Percentiles rank a stretch among this genome's conserved stretches.
These are phyloP conservation scores for Tolypocladium nubicola DNA, from an alignment of 2,329 filamentous ascomycete genomes.

Conservation along the genomic window DNA sequence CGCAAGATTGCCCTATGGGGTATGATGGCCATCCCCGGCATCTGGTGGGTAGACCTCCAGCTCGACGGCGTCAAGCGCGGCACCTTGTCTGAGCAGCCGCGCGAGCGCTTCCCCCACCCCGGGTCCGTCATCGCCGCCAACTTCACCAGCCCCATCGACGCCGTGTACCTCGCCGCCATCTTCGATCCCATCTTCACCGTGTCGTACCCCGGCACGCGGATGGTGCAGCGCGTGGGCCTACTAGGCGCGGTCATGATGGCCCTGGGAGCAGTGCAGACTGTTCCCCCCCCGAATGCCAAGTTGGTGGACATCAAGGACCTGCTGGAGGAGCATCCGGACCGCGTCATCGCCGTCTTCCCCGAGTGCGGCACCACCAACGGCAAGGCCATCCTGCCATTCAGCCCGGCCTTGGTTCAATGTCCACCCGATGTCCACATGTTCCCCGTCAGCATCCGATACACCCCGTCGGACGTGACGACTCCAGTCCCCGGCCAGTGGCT, in stretches of 20 bases:
- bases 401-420: constrained; percentile 61
- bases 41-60: constrained; percentile 98
- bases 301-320: constrained; percentile 55
- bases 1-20: constrained; percentile 85
- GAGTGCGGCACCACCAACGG: constrained; percentile 94
- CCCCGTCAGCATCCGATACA: constrained; percentile 82
- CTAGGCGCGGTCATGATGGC: constrained; percentile 64
- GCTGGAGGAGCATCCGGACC: constrained; percentile 55
- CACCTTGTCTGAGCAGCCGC: constrained; percentile 65
- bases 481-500: constrained; percentile 67
- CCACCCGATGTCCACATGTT: constrained; percentile 67
- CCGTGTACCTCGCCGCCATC: constrained; percentile 86
- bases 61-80: constrained; percentile 94
- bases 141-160: constrained; percentile 86
- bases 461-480: constrained; percentile 80
- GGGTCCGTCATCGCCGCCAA: constrained; percentile 80
- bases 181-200: constrained; percentile 93
- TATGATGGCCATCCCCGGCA: constrained; percentile 76
- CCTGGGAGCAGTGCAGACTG: constrained; percentile 47
- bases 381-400: constrained; percentile 75
- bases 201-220: constrained; percentile 63
- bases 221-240: constrained; percentile 68
- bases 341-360: constrained; percentile 79
- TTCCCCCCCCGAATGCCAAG: constrained; percentile 31
- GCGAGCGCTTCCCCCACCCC: constrained; percentile 64